Percentiles rank a stretch among this genome's conserved stretches.
These are phyloP conservation scores for Lepidium campestre DNA, from an alignment of 441 rosid species.

Conservation along the genomic window DNA sequence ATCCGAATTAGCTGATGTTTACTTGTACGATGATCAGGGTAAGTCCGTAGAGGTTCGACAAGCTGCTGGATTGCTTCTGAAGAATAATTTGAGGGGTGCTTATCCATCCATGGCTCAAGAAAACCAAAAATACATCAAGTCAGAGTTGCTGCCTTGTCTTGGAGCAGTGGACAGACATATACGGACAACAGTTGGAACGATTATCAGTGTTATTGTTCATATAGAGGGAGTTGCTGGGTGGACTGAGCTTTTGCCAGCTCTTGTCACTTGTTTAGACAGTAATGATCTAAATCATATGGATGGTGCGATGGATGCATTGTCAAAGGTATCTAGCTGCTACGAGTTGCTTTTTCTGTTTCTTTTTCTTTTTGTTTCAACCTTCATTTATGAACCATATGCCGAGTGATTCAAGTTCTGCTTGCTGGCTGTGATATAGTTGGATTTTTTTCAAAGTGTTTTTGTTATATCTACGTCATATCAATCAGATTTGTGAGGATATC, in stretches of 20 bases:
- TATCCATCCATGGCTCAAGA: constrained; percentile 55
- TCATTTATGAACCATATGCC: neutral
- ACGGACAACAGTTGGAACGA: constrained; percentile 90
- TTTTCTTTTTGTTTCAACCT: neutral
- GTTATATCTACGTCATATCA: neutral
- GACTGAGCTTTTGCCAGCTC: constrained; percentile 92
- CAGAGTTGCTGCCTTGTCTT: constrained; percentile 80
- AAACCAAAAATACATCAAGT: constrained; percentile 73
- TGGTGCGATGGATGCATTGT: constrained; percentile 99
- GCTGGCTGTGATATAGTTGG: neutral
- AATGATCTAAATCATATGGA: constrained; percentile 91
- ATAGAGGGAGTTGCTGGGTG: constrained; percentile 71
- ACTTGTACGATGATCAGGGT: constrained; percentile 43
- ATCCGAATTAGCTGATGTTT: neutral
- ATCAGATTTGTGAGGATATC: constrained; percentile 95
- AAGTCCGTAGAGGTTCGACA: constrained; percentile 89
- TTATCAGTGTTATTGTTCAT: constrained; percentile 80
- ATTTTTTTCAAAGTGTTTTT: neutral
- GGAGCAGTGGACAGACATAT: constrained; percentile 89
- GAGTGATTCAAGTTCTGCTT: neutral
- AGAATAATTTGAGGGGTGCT: constrained; percentile 83
- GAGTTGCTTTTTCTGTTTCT: neutral
- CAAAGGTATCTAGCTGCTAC: constrained; percentile 58
- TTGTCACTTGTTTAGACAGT: constrained; percentile 83
- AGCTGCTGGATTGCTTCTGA: constrained; percentile 94